Percentiles rank a stretch among this genome's conserved stretches.
These are phyloP conservation scores for Termitomyces bulborhizus DNA, from an alignment of 768 basidiomycete genomes.

Conservation along the genomic window DNA sequence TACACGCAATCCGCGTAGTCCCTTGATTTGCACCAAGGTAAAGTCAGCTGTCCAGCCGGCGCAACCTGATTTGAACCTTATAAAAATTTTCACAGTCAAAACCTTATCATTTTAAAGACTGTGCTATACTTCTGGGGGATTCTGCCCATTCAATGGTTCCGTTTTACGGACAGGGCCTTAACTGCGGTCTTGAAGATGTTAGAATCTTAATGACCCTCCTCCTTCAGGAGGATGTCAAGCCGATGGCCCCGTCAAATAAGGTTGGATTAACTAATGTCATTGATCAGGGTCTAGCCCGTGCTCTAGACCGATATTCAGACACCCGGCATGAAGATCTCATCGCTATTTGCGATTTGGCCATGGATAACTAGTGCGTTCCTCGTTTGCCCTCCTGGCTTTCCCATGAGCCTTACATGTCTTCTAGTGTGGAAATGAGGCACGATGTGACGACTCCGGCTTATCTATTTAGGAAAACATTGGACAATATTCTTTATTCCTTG, in stretches of 20 bases:
- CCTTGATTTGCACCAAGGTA: slow-evolving; percentile 92
- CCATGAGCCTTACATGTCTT: slow-evolving; percentile 11
- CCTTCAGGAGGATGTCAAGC: slow-evolving; percentile 59
- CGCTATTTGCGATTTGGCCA: slow-evolving; percentile 88
- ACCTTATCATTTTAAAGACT: slow-evolving; percentile 88
- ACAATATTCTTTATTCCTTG: slow-evolving; percentile 65
- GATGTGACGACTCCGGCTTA: slow-evolving; percentile 79
- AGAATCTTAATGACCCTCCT: slow-evolving; percentile 78
- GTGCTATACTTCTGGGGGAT: slow-evolving; percentile 86
- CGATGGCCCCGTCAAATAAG: slow-evolving; percentile 27
- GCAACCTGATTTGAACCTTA: slow-evolving; percentile 18
- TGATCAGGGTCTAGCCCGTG: slow-evolving; percentile 56
- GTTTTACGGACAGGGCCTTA: slow-evolving; percentile 95
- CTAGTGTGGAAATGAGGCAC: slow-evolving; percentile 91
- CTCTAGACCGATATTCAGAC: slow-evolving; percentile 74
- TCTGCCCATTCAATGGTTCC: slow-evolving; percentile 99
- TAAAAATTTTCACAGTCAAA: slow-evolving; percentile 47
- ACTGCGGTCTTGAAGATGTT: slow-evolving; percentile 97
- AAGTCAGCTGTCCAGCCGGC: slow-evolving; percentile 21
- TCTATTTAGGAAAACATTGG: slow-evolving; percentile 71
- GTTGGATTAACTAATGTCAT: slow-evolving; percentile 27
- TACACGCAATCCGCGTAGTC: slow-evolving; percentile 76
- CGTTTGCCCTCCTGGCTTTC: neutral
- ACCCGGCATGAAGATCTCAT: slow-evolving; percentile 82
- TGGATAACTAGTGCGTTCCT: slow-evolving; percentile 89